phyloP scores from a whole-genome alignment of 306 rosid genomes.

The Acacia confusa region DNA sequence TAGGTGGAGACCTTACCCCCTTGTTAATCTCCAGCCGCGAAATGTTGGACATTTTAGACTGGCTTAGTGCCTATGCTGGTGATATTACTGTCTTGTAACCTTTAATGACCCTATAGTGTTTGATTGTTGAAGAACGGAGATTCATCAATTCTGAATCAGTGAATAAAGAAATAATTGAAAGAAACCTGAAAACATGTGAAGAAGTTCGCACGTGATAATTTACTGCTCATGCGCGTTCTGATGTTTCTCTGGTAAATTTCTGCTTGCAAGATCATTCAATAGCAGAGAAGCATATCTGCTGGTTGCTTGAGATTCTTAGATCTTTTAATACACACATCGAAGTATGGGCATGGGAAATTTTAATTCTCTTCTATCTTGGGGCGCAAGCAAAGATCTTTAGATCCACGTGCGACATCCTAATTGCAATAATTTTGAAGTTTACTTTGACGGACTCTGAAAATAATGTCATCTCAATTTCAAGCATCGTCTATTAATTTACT shows the following conservation, averaged over 20 bases:
- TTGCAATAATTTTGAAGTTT: background rate
- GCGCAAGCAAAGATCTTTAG: background rate
- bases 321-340: background rate
- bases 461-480: background rate
- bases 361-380: background rate
- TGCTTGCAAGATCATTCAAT: background rate
- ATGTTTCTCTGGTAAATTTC: background rate
- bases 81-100: background rate
- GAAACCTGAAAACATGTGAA: background rate
- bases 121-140: background rate
- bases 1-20: background rate
- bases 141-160: background rate
- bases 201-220: background rate
- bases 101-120: background rate
- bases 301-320: background rate
- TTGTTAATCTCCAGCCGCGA: background rate
- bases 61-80: background rate
- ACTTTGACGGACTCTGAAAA: background rate
- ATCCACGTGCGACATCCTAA: background rate
- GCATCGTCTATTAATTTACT: background rate
- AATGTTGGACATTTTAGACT: background rate
- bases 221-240: background rate
- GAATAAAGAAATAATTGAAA: background rate
- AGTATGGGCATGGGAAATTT: background rate
- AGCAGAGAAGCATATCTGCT: background rate